Base-by-base conservation (phyloP, 2,329 filamentous ascomycete genomes). In the Pyrenophora tritici-repentis region DNA sequence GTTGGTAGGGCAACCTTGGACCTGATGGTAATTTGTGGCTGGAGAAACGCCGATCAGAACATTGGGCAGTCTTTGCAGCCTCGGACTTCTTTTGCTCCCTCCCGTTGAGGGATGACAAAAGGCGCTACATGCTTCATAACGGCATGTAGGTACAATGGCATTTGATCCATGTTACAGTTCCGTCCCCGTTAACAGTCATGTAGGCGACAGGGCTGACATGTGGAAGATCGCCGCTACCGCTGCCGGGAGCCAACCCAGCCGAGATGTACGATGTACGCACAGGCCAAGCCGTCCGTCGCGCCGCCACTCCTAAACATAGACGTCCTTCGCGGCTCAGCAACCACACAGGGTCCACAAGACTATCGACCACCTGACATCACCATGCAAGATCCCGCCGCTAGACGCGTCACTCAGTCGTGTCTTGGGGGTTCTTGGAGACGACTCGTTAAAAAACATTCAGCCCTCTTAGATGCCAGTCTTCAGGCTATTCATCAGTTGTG, bases 241-340 rank as follows among this genome's bases (percentile, higher is more conserved):
- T 20, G 18, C 35, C 33, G 39, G 42, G 42, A 44, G 40, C 34
- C 47, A 39, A 22, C 22, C 31, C 32, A 41, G 44, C 46, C 49
- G 52, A 29, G 9, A 29, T 29, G 26, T 12, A 42, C 31, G 9
- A 29, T 29, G 26, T 12, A 42, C 31, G 43, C 46, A 50, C 26
- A 14, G 34, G 49, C 51, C 50, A 51, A 50, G 43, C 6, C 36
- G 31, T 32, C 43, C 17, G 34, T 13, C 24, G 9, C 14, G 22
- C 38, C 55, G 58, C 58, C 58, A 55, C 53, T 53, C 58, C 49
- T 20, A 62, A 62, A 50, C 61, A 61, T 44, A 62, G 56, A 44
- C 33, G 17, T n/a, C 6, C 31, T 18, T 34, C 24, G 8, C 24
- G 46, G n/a, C 39, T 32, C 42, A 36, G 16, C 42, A 32, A 20